These are phyloP conservation scores for Prunus persica DNA, from an alignment of 306 rosid genomes.

Conservation along the genomic window DNA sequence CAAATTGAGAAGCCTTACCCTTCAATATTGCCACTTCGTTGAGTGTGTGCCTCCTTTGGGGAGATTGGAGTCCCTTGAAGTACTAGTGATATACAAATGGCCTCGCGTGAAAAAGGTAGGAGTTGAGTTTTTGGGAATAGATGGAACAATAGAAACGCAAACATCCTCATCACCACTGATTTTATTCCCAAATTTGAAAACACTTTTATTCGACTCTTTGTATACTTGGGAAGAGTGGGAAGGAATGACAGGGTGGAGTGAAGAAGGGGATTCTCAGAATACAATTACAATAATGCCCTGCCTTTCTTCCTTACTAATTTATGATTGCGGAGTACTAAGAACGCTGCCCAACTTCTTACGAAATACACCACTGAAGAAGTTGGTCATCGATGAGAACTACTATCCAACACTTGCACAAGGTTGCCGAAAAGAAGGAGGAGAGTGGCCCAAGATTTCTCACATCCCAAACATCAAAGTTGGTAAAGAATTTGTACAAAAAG, in stretches of 20 bases:
- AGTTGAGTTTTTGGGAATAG: too few relatives aligned
- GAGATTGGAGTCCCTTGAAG: too few relatives aligned
- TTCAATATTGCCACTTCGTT: fast-evolving
- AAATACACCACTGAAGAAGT: neutral
- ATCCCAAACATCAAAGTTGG: neutral
- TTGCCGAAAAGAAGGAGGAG: neutral
- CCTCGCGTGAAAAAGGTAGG: too few relatives aligned
- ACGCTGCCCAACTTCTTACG: too few relatives aligned
- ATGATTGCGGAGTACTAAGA: fast-evolving
- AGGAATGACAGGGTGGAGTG: too few relatives aligned
- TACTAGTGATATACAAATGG: fast-evolving
- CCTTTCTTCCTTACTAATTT: neutral
- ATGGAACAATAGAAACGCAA: too few relatives aligned
- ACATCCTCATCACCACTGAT: too few relatives aligned
- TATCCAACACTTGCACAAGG: too few relatives aligned
- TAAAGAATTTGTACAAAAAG: fast-evolving
- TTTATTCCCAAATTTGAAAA: too few relatives aligned
- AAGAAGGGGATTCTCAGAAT: too few relatives aligned
- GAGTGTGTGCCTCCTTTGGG: neutral
- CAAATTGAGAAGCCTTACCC: neutral
- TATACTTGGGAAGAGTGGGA: neutral
- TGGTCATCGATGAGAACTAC: too few relatives aligned
- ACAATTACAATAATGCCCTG: neutral
- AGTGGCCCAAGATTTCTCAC: neutral
- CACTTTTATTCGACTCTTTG: fast-evolving